Percentiles rank a stretch among this genome's conserved stretches.
Evolutionary conservation across 2,329 filamentous ascomycete genomes (phyloP).

Genomic region (Neonectria sp.): DNA sequence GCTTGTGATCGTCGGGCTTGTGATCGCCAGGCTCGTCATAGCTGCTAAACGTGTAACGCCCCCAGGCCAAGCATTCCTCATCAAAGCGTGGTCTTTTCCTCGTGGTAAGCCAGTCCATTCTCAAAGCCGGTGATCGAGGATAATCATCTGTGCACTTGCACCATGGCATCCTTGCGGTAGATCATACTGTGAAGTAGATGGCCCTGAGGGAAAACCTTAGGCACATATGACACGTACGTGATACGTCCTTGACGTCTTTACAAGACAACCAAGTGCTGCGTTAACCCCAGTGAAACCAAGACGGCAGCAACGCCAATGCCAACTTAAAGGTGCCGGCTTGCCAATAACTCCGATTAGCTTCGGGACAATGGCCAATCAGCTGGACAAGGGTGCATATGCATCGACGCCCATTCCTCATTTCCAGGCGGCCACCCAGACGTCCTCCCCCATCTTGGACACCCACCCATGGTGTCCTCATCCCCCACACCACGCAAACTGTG

Average conservation of each 20-base stretch:
- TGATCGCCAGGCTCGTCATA: constrained; percentile 11
- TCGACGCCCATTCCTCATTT: constrained; percentile 18
- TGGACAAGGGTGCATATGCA: constrained; percentile 5
- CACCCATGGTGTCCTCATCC: background rate
- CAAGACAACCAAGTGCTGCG: background rate
- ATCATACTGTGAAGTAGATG: background rate
- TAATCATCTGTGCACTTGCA: background rate
- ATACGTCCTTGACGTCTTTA: constrained; percentile 16
- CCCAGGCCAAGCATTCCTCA: constrained; percentile 5
- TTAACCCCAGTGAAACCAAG: constrained; percentile 10
- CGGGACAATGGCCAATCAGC: constrained; percentile 13
- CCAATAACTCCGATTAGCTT: constrained; percentile 8
- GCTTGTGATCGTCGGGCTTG: constrained; percentile 10
- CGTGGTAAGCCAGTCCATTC: background rate
- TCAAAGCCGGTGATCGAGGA: background rate
- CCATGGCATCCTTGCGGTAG: background rate
- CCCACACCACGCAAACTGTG: constrained; percentile 14
- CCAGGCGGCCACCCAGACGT: constrained; percentile 5
- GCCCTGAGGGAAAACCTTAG: background rate
- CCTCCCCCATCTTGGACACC: background rate
- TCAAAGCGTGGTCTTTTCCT: constrained; percentile 22
- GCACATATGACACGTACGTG: background rate
- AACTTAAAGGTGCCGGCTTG: background rate
- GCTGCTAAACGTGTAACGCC: constrained; percentile 15
- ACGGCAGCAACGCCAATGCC: background rate